Evolutionary conservation across 352 stramenopile genomes (phyloP), one percentile per base, ranked within the genome.

Genomic region (Blastocystis sp.): DNA sequence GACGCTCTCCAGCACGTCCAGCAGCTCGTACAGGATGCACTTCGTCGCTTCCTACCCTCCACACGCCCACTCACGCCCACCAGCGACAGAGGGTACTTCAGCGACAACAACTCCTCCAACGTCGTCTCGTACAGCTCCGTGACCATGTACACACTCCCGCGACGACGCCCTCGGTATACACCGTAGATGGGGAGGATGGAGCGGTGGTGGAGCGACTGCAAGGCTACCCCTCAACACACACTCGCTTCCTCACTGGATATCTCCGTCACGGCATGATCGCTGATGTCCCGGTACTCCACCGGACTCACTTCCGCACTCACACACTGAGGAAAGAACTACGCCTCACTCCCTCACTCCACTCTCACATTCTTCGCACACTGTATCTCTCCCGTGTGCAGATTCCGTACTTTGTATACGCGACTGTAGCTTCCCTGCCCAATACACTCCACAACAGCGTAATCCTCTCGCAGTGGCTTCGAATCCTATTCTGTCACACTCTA

Each of bases 341-440:
- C 28, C 28, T 34, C 28, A 34, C 28, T 34, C 28, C 0, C 28
- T 34, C 28, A 34, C 28, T 34, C 28, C 28, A 34, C 28, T 34
- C 28, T 34, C 28, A 34, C 28, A 34, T 77, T 77, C 38, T 77
- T 77, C 17, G 66, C 66, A 34, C 66, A 77, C n/a, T 23, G 34
- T 5, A 77, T 77, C 38, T 61, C 52, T 28, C 66, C 38, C n/a
- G 28, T 77, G n/a, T 48, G 38, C 38, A 77, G 14, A 77, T 77
- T 77, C 60, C 60, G 11, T n/a, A 77, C 66, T 53, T 77, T 77
- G 34, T 77, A 77, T 10, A 77, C 66, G 34, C 66, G 23, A 34
- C 38, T 61, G 19, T 77, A 77, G 66, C 66, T 77, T 77, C 66
- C 66, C n/a, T 34, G 21, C n/a, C 66, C 66, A 53, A 77, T 59